These are phyloP conservation scores for Xylaria sp. DNA, from an alignment of 2,329 filamentous ascomycete species.

Conservation along the genomic window DNA sequence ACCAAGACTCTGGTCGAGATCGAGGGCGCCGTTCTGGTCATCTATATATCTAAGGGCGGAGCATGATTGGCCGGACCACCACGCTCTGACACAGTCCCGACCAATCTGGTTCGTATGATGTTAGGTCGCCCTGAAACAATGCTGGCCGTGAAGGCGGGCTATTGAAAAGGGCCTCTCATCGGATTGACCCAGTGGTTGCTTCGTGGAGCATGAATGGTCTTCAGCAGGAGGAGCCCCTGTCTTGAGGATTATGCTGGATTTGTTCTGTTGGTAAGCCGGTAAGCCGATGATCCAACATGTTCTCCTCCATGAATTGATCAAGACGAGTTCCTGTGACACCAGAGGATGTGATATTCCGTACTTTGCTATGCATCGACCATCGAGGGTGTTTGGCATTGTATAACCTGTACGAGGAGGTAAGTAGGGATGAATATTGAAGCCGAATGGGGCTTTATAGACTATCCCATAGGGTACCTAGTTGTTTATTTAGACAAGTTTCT, in stretches of 20 bases:
- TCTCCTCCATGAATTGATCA: background rate
- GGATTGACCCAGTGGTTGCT: background rate
- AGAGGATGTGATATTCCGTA: too few relatives aligned
- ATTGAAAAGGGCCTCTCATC: background rate
- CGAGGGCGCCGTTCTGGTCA: conserved; percentile 6
- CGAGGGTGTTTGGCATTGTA: too few relatives aligned
- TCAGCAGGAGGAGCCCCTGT: background rate
- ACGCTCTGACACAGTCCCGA: background rate
- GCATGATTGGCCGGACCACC: background rate
- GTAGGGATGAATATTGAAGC: too few relatives aligned
- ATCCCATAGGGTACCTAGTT: too few relatives aligned
- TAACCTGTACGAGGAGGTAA: too few relatives aligned
- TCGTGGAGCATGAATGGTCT: background rate
- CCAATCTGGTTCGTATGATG: background rate
- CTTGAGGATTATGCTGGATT: background rate
- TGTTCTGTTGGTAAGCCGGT: background rate
- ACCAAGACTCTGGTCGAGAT: conserved; percentile 3
- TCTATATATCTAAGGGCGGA: background rate
- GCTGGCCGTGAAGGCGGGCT: background rate
- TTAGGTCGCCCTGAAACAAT: background rate
- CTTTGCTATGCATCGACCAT: too few relatives aligned
- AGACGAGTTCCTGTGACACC: too few relatives aligned
- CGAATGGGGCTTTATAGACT: too few relatives aligned
- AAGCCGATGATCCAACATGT: background rate
- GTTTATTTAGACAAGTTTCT: too few relatives aligned